Evolutionary conservation across 192 early-diverging fungal genomes (phyloP).

Genomic region (Gryganskiella cystojenkinii): DNA sequence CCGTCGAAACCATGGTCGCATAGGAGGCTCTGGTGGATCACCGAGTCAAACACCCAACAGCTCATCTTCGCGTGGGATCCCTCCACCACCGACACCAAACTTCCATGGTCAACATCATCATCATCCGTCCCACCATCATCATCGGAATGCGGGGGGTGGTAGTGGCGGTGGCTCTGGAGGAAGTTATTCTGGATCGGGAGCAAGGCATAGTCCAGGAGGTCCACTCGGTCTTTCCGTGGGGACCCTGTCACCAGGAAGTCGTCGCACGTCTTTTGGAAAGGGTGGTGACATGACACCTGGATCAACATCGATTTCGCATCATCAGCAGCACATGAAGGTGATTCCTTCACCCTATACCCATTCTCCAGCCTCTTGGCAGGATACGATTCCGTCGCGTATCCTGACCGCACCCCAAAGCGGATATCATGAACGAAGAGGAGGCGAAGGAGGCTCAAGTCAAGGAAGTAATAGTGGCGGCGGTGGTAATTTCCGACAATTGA

Average conservation of each 20-base stretch:
- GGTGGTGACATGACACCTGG: neutral
- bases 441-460: too few relatives aligned
- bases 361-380: constrained; percentile 30
- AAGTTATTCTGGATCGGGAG: neutral
- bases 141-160: constrained; percentile 5
- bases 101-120: neutral
- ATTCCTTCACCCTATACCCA: constrained; percentile 38
- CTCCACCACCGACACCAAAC: too few relatives aligned
- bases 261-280: constrained; percentile 11
- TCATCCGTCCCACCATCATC: neutral
- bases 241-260: constrained; percentile 23
- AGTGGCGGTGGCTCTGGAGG: constrained; percentile 9
- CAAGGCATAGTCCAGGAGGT: neutral
- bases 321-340: constrained; percentile 22
- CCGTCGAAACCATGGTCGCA: too few relatives aligned
- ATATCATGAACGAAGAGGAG: neutral
- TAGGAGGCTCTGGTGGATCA: too few relatives aligned
- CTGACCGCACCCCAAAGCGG: neutral
- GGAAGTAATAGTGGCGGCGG: neutral
- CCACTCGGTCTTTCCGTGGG: constrained; percentile 2
- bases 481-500: neutral
- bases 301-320: neutral
- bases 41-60: too few relatives aligned
- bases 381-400: constrained; percentile 6
- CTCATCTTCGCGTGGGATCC: too few relatives aligned